A percentile compares a stretch with the other conserved stretches of the same genome.
phyloP scores from a whole-genome alignment of 345 rosid species.

The Hibiscus mutabilis region DNA sequence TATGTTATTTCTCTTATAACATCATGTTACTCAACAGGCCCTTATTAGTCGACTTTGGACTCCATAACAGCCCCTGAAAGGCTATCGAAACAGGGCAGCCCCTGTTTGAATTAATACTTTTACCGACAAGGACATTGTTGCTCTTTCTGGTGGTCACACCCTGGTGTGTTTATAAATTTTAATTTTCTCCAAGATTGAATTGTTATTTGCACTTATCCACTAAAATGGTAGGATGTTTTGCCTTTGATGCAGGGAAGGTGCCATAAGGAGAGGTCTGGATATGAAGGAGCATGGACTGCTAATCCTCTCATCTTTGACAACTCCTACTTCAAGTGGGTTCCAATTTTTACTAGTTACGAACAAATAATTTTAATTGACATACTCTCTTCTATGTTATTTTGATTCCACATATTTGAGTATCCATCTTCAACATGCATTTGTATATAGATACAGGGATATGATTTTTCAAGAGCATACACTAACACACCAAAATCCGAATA shows the following conservation, averaged over 20 bases:
- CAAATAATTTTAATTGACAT: too few relatives aligned
- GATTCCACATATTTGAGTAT: too few relatives aligned
- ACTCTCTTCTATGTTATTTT: too few relatives aligned
- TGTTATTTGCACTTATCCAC: not conserved
- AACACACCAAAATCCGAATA: too few relatives aligned
- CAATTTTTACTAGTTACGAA: not conserved
- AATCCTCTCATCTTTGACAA: conserved; percentile 91
- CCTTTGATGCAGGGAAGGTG: conserved; percentile 57
- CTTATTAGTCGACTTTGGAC: too few relatives aligned
- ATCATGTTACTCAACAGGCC: too few relatives aligned
- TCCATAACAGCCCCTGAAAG: too few relatives aligned
- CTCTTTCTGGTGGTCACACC: conserved; percentile 93
- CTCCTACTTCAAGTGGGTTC: conserved; percentile 76
- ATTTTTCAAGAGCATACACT: too few relatives aligned
- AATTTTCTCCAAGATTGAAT: not conserved
- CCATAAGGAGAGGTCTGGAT: conserved; percentile 97
- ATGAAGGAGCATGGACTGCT: conserved; percentile 88
- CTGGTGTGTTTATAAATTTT: conserved; percentile 31
- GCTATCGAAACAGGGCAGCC: too few relatives aligned
- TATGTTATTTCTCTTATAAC: too few relatives aligned
- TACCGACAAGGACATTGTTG: conserved; percentile 81
- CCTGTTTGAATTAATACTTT: too few relatives aligned
- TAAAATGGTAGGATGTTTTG: not conserved
- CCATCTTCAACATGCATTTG: not conserved
- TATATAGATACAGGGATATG: too few relatives aligned